Percentiles rank a stretch among this genome's conserved stretches.
Conservation (phyloP, 2,329 filamentous ascomycete species). For the Torrubiella hemipterigena region DNA sequence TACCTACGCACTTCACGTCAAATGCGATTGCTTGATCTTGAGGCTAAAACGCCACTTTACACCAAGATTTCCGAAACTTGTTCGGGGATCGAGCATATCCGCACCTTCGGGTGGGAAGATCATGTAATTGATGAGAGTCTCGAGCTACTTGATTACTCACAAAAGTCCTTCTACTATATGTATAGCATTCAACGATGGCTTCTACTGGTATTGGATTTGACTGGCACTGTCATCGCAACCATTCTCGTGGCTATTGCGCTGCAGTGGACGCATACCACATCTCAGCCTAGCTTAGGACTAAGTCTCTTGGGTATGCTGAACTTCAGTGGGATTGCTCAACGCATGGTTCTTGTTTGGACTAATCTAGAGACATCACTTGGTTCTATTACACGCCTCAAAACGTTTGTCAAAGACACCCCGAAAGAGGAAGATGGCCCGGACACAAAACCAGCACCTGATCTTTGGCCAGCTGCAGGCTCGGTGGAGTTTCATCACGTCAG, state of each 20-base stretch:
- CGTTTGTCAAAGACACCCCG: conserved; percentile 3
- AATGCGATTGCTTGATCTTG: conserved; percentile 21
- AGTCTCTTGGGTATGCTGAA: conserved; percentile 4
- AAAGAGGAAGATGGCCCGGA: conserved; percentile 1
- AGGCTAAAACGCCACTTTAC: conserved; percentile 22
- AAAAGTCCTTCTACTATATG: conserved; percentile 42
- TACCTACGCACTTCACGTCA: conserved; percentile 24
- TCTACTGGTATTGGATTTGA: conserved; percentile 32
- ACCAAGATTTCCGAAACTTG: conserved; percentile 28
- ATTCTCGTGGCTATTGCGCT: conserved; percentile 15
- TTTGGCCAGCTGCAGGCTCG: conserved; percentile 5
- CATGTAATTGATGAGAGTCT: conserved; percentile 29
- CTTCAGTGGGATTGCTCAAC: conserved; percentile 3
- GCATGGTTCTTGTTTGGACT: conserved; percentile 4
- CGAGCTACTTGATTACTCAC: conserved; percentile 35
- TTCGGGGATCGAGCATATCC: conserved; percentile 32
- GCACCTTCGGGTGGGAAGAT: conserved; percentile 41
- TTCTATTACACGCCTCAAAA: conserved; percentile 2
- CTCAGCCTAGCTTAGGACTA: conserved; percentile 3
- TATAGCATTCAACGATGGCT: conserved; percentile 44
- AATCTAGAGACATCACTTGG: conserved; percentile 6
- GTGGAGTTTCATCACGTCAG: conserved; percentile 4
- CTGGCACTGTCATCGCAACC: conserved; percentile 30
- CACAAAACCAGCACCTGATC: conserved; percentile 1
- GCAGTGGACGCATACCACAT: conserved; percentile 1